These are phyloP conservation scores for Aspergillus ruber DNA, from an alignment of 2,329 filamentous ascomycete species.

Conservation along the genomic window DNA sequence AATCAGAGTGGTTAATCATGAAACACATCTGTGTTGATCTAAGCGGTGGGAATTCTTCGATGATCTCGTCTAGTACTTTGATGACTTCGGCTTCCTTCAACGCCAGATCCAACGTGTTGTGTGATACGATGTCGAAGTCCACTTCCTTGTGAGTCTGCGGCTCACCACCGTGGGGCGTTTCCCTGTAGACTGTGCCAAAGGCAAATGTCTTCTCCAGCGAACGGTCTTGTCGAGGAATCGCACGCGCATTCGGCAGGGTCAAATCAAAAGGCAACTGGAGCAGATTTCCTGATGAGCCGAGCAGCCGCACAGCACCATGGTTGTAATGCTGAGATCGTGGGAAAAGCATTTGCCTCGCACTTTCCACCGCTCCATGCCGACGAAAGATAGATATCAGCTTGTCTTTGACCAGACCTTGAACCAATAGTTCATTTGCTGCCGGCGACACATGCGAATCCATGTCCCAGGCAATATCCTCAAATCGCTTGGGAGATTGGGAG, in stretches of 20 bases:
- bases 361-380: conserved; percentile 81
- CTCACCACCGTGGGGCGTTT: conserved; percentile 70
- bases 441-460: conserved; percentile 54
- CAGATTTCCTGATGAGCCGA: conserved; percentile 79
- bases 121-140: conserved; percentile 92
- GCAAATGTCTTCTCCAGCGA: conserved; percentile 71
- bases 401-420: conserved; percentile 68
- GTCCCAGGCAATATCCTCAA: conserved; percentile 77
- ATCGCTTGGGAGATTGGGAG: conserved; percentile 64
- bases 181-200: conserved; percentile 82
- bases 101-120: conserved; percentile 71
- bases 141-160: conserved; percentile 80
- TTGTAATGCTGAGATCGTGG: conserved; percentile 75
- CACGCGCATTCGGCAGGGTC: conserved; percentile 79
- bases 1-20: conserved; percentile 78
- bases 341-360: conserved; percentile 66
- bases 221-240: conserved; percentile 62
- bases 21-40: conserved; percentile 72
- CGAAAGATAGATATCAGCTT: conserved; percentile 73
- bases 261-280: conserved; percentile 92
- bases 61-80: conserved; percentile 89
- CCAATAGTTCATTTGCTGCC: conserved; percentile 50
- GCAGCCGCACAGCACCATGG: conserved; percentile 66
- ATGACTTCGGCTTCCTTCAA: conserved; percentile 90
- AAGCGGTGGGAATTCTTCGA: conserved; percentile 71